phyloP scores from a whole-genome alignment of 495 filamentous ascomycete genomes.

The Aspergillus bridgeri region DNA sequence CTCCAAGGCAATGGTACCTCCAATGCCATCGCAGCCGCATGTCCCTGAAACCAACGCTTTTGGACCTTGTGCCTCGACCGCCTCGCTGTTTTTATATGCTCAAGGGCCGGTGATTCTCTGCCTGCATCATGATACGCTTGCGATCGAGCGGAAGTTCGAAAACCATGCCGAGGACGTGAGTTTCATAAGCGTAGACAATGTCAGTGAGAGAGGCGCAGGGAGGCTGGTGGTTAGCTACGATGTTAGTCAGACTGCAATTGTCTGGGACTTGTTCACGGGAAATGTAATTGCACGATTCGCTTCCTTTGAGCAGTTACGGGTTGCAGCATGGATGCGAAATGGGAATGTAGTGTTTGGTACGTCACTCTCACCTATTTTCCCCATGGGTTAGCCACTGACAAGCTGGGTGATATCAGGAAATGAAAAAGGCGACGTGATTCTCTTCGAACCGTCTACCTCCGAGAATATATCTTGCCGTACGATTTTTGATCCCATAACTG shows the following conservation, averaged over 20 bases:
- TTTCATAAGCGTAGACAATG: constrained; percentile 84
- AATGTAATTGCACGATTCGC: constrained; percentile 86
- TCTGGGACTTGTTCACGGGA: constrained; percentile 94
- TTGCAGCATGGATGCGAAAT: constrained; percentile 94
- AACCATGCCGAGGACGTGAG: constrained; percentile 78
- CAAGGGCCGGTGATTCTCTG: constrained; percentile 76
- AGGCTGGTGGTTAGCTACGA: constrained; percentile 91
- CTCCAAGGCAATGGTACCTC: constrained; percentile 42
- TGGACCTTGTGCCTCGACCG: constrained; percentile 82
- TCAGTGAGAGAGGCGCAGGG: constrained; percentile 82
- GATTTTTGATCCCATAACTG: constrained; percentile 89
- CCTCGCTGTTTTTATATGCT: constrained; percentile 80
- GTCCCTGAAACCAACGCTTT: constrained; percentile 53
- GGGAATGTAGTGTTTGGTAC: constrained; percentile 94
- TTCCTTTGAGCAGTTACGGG: constrained; percentile 79
- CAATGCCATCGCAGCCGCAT: constrained; percentile 31
- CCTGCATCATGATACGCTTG: constrained; percentile 86
- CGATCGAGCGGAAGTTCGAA: constrained; percentile 83
- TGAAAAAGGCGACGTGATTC: constrained; percentile 83
- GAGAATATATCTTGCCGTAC: constrained; percentile 92
- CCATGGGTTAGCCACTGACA: background rate
- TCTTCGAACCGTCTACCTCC: constrained; percentile 90
- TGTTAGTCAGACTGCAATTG: constrained; percentile 83
- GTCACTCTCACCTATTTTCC: background rate
- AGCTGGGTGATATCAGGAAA: constrained; percentile 58